Evolutionary conservation across 768 basidiomycete genomes (phyloP).

Genomic region (Collybia mongolica): DNA sequence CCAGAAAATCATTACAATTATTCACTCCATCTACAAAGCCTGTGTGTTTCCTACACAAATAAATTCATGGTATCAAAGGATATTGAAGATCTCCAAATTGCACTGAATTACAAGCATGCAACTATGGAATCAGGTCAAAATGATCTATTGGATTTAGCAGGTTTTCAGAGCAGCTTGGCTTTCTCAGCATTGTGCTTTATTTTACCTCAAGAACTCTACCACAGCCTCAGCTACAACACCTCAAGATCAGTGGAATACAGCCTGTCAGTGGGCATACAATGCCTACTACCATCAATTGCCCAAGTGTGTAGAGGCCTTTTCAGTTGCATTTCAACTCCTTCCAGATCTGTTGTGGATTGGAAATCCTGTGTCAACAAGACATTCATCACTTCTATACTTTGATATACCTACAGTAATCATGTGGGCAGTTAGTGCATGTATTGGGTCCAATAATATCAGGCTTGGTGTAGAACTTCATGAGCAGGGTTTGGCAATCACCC

Average conservation of each 20-base stretch:
- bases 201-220: background rate
- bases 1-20: background rate
- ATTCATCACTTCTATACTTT: background rate
- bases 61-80: background rate
- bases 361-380: background rate
- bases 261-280: background rate
- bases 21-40: background rate
- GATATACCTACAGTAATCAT: background rate
- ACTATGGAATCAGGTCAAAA: background rate
- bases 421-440: background rate
- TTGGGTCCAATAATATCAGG: background rate
- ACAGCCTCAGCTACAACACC: conserved; percentile 7
- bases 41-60: background rate
- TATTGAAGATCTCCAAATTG: background rate
- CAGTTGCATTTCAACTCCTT: background rate
- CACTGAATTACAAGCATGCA: background rate
- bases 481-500: conserved; percentile 1
- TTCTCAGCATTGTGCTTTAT: conserved; percentile 1
- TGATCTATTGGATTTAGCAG: background rate
- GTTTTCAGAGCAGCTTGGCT: background rate
- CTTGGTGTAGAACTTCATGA: background rate
- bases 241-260: background rate
- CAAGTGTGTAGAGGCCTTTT: background rate
- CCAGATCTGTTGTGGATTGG: background rate
- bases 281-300: background rate